A percentile compares a stretch with the other conserved stretches of the same genome.
Conservation (phyloP, 2,329 filamentous ascomycete species). For the Penicillium vulpinum region DNA sequence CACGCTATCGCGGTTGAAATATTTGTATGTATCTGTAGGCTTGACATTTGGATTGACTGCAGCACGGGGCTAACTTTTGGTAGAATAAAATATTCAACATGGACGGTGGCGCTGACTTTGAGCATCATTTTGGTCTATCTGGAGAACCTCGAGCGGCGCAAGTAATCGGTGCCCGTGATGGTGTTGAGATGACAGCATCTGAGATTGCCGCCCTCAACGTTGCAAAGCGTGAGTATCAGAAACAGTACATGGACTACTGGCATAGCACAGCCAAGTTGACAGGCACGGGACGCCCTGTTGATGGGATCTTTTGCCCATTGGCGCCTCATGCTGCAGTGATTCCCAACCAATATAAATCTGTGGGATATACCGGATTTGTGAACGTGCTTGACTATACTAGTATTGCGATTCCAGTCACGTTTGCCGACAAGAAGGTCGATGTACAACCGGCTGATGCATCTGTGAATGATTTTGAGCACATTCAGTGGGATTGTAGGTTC, state of each 20-base stretch:
- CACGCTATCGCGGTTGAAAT: constrained; percentile 46
- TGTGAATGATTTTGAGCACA: constrained; percentile 46
- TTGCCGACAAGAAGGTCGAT: constrained; percentile 54
- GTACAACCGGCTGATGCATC: constrained; percentile 40
- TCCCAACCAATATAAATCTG: constrained; percentile 47
- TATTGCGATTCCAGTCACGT: constrained; percentile 57
- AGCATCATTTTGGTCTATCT: constrained; percentile 53
- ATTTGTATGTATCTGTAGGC: constrained; percentile 35
- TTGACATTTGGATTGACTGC: background rate
- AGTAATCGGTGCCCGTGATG: constrained; percentile 35
- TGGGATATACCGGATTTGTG: constrained; percentile 49
- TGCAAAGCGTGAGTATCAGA: constrained; percentile 56
- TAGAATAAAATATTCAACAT: constrained; percentile 28
- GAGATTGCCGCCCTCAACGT: constrained; percentile 54
- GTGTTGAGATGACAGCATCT: constrained; percentile 41
- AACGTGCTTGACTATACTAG: constrained; percentile 60
- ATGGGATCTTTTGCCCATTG: constrained; percentile 49
- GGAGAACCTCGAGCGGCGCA: constrained; percentile 56
- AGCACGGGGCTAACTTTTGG: constrained; percentile 14
- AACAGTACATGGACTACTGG: constrained; percentile 65
- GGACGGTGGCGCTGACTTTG: constrained; percentile 55
- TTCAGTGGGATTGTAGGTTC: constrained; percentile 52
- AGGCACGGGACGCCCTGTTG: constrained; percentile 54
- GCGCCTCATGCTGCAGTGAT: constrained; percentile 46
- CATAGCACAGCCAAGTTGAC: constrained; percentile 56